These are phyloP conservation scores for Penicillium occitanis DNA, from an alignment of 2,329 filamentous ascomycete genomes.

Conservation along the genomic window DNA sequence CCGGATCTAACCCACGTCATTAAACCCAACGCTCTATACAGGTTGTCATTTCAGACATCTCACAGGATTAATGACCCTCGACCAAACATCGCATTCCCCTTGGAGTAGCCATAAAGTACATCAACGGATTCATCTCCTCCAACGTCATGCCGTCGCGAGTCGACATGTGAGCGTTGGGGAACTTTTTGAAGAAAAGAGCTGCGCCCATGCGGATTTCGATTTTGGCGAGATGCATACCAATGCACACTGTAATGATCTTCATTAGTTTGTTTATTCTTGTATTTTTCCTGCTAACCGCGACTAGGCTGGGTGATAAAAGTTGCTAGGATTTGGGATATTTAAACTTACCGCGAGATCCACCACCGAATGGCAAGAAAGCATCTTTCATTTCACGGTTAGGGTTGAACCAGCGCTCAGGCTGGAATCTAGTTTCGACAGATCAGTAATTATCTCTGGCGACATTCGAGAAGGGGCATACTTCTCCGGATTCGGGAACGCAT, in stretches of 20 bases:
- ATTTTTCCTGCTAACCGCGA: too few relatives aligned
- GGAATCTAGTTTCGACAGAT: slow-evolving; percentile 37
- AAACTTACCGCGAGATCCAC: slow-evolving; percentile 54
- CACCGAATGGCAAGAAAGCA: slow-evolving; percentile 67
- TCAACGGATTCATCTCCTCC: slow-evolving; percentile 43
- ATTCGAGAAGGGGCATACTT: slow-evolving; percentile 28
- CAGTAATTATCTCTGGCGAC: slow-evolving; percentile 20
- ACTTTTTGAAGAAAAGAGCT: slow-evolving; percentile 50
- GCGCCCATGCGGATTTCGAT: slow-evolving; percentile 55
- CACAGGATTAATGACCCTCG: not conserved
- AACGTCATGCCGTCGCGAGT: slow-evolving; percentile 24
- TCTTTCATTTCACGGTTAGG: slow-evolving; percentile 41
- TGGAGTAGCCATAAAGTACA: slow-evolving; percentile 46
- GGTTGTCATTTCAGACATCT: not conserved
- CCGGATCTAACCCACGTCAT: not conserved
- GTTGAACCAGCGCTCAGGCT: slow-evolving; percentile 52
- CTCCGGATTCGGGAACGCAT: slow-evolving; percentile 50
- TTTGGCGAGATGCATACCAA: slow-evolving; percentile 65
- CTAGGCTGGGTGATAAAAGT: too few relatives aligned
- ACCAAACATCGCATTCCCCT: slow-evolving; percentile 39
- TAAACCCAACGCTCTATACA: not conserved
- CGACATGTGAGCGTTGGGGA: slow-evolving; percentile 4
- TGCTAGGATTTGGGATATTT: too few relatives aligned
- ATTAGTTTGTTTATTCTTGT: too few relatives aligned
- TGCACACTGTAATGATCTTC: slow-evolving; percentile 21